Percentiles rank a stretch among this genome's conserved stretches.
These are phyloP conservation scores for Leccinum pellstonianum DNA, from an alignment of 768 basidiomycete genomes.

Conservation along the genomic window DNA sequence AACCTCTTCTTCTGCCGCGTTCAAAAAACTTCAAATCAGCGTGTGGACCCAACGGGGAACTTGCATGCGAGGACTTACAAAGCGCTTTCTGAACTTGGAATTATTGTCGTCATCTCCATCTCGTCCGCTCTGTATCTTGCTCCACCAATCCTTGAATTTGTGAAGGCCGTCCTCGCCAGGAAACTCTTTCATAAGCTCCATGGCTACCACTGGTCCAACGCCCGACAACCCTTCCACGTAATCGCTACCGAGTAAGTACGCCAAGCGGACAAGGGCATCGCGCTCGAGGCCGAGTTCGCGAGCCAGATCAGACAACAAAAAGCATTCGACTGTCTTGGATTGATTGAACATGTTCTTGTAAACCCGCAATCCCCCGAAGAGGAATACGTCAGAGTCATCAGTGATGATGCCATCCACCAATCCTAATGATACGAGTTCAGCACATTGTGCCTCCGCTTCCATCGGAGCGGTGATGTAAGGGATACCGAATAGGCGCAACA, in stretches of 20 bases:
- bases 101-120: conserved; percentile 73
- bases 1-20: conserved; percentile 79
- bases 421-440: conserved; percentile 78
- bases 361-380: conserved; percentile 93
- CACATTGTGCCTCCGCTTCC: conserved; percentile 99
- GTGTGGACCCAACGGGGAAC: not conserved
- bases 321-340: conserved; percentile 97
- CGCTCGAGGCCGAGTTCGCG: conserved; percentile 87
- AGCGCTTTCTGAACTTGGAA: conserved; percentile 77
- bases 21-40: conserved; percentile 11
- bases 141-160: conserved; percentile 94
- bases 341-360: conserved; percentile 99
- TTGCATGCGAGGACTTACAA: conserved; percentile 53
- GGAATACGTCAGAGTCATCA: conserved; percentile 98
- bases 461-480: conserved; percentile 98
- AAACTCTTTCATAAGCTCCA: conserved; percentile 94
- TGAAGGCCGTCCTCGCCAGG: conserved; percentile 81
- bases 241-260: conserved; percentile 94
- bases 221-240: conserved; percentile 92
- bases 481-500: conserved; percentile 93
- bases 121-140: conserved; percentile 84
- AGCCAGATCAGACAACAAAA: conserved; percentile 76
- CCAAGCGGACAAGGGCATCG: conserved; percentile 82
- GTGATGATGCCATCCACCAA: conserved; percentile 98
- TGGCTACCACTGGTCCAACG: conserved; percentile 92